Evolutionary conservation across 371 early-diverging fungal species (phyloP), one percentile per base, ranked within the genome.

Genomic region (Rhizopus stolonifer): DNA sequence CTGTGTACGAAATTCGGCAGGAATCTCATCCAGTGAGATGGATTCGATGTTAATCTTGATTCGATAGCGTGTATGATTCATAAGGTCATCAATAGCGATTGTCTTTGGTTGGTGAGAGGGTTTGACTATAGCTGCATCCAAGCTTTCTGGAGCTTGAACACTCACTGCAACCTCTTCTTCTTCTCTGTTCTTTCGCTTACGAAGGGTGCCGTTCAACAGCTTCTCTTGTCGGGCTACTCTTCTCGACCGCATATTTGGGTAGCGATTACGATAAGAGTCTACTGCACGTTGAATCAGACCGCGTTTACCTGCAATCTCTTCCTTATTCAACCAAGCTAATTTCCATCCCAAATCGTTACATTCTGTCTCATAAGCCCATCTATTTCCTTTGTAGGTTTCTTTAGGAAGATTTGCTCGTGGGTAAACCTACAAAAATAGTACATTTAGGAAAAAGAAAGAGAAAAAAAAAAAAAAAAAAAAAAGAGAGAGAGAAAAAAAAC

Each of bases 201-300:
- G 65, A 4, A 72, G 56, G 0, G 77, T 73, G 2, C 77, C 77
- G 33, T 77, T 71, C 55, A 73, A 46, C 32, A 87, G 67, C 67
- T 91, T 92, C 55, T 93, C 91, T 61, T 92, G 85, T 52, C 92
- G 79, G 13, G 90, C 83, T n/a, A 93, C 86, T 18, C 94, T 81
- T 42, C 93, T 80, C 17, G 87, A 89, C 47, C 91, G 80, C 67
- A 87, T 82, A 38, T 85, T 87, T 15, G 91, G 89, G 58, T 87
- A 86, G 13, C 92, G 85, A 57, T 94, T 91, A 42, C 96, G 83
- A 58, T 91, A 97, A 23, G 90, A 91, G 66, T 98, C 97, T 0
- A 98, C 98, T 1, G 96, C 95, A 1, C 97, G 81, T 69, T 98
- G 98, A 43, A 98, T 81, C 38, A 96, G 77, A 11, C 98, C 98